These are phyloP conservation scores for Laetiporus sulphureus DNA, from an alignment of 1,284 basidiomycete species.

Conservation along the genomic window DNA sequence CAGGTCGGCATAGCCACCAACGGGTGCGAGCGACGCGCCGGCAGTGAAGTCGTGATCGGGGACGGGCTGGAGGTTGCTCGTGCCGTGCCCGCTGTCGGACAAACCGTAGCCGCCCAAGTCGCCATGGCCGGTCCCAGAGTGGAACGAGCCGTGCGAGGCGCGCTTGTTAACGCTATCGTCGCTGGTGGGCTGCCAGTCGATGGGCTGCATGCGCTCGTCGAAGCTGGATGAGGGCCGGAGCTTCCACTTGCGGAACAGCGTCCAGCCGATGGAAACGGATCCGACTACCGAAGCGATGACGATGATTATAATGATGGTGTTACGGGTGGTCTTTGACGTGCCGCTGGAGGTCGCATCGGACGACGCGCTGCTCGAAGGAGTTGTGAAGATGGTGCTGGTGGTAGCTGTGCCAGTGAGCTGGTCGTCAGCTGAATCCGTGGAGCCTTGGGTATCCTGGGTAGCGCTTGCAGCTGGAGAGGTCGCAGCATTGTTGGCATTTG, in stretches of 20 bases:
- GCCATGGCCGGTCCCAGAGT: slow-evolving; percentile 44
- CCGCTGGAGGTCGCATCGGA: slow-evolving; percentile 11
- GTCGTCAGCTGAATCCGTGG: slow-evolving; percentile 3
- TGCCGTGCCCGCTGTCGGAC: slow-evolving; percentile 22
- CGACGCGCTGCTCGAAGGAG: slow-evolving; percentile 9
- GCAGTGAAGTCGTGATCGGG: slow-evolving; percentile 82
- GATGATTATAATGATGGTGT: slow-evolving; percentile 47
- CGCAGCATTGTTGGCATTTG: too few relatives aligned
- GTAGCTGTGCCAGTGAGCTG: slow-evolving; percentile 14
- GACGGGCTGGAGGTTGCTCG: slow-evolving; percentile 32
- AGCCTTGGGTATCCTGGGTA: slow-evolving; percentile 13
- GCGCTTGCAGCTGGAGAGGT: slow-evolving; percentile 4
- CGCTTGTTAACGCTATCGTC: slow-evolving; percentile 31
- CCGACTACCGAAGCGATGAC: slow-evolving; percentile 66
- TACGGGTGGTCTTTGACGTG: slow-evolving; percentile 33
- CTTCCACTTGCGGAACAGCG: slow-evolving; percentile 89
- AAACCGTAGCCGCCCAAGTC: slow-evolving; percentile 24
- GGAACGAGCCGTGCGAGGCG: slow-evolving; percentile 57
- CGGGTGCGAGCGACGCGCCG: slow-evolving; percentile 51
- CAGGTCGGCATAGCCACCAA: slow-evolving; percentile 76
- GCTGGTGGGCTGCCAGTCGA: slow-evolving; percentile 70
- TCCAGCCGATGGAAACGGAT: slow-evolving; percentile 70
- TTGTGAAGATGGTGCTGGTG: slow-evolving; percentile 9
- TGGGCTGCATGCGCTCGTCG: slow-evolving; percentile 76
- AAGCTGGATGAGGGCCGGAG: slow-evolving; percentile 75